Evolutionary conservation across 2,329 filamentous ascomycete species (phyloP).

Genomic region (Aspergillus sp.): DNA sequence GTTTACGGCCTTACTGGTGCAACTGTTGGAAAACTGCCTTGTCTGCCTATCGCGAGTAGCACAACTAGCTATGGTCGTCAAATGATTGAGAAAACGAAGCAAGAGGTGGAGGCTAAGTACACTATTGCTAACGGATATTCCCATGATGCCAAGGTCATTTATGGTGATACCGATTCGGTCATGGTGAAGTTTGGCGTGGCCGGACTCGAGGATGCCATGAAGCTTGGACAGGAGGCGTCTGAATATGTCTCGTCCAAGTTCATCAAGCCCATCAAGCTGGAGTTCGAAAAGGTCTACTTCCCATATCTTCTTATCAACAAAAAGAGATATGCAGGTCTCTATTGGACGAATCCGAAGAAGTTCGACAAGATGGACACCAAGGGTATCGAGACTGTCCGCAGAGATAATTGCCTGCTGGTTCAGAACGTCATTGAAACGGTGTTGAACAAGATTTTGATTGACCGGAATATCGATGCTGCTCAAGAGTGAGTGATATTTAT

Average conservation of each 20-base stretch:
- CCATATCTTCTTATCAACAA: slow-evolving; percentile 99
- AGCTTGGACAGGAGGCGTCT: slow-evolving; percentile 86
- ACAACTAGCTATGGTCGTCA: slow-evolving; percentile 95
- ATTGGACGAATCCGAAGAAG: slow-evolving; percentile 90
- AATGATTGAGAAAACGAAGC: slow-evolving; percentile 98
- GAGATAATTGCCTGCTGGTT: slow-evolving; percentile 92
- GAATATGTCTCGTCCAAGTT: slow-evolving; percentile 86
- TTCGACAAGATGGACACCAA: slow-evolving; percentile 99
- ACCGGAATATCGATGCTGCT: slow-evolving; percentile 80
- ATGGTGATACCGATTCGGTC: slow-evolving; percentile 97
- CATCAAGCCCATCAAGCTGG: slow-evolving; percentile 92
- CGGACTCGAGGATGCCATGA: slow-evolving; percentile 85
- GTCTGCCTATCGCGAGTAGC: slow-evolving; percentile 89
- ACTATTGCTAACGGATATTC: slow-evolving; percentile 89
- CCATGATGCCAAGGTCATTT: slow-evolving; percentile 94
- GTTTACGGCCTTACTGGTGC: slow-evolving; percentile 97
- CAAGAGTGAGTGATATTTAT: slow-evolving; percentile 65
- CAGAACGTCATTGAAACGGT: slow-evolving; percentile 98
- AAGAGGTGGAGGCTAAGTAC: slow-evolving; percentile 87
- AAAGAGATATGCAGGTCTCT: slow-evolving; percentile 96
- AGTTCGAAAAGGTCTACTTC: slow-evolving; percentile 99
- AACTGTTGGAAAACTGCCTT: slow-evolving; percentile 90
- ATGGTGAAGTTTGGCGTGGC: slow-evolving; percentile 98
- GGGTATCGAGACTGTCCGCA: slow-evolving; percentile 93
- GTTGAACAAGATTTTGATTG: slow-evolving; percentile 88